Base-by-base conservation (phyloP, 2,329 filamentous ascomycete species). In the Harringtonia lauricola region DNA sequence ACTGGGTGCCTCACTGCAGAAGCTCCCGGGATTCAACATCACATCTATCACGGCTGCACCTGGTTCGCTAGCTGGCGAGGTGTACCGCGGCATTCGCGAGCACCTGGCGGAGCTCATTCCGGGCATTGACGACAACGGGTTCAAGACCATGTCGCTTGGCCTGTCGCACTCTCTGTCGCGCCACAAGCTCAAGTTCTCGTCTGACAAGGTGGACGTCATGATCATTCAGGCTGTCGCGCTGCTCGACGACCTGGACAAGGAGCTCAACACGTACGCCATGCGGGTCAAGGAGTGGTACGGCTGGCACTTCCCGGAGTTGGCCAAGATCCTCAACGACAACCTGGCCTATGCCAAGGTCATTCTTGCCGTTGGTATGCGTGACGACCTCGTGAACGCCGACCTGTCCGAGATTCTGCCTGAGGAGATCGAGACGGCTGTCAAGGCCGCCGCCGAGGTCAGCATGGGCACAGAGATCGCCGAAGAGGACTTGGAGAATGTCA, bases 261-360 rank as follows among this genome's bases (percentile, higher is more conserved):
- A 98, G 67, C 73, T 98, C 51, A 98, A 98, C 72, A 92, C 86
- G 55, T 96, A 95, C 61, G 90, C 92, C 52, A 98, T 98, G 92
- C 78, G 92, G 64, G 88, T 95, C 49, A 96, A 96, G 79, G 92
- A 98, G 66, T 98, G 92, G 92, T 98, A 98, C 62, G 92, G 92
- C 58, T 98, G 92, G 92, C 92, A 96, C 67, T 98, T 96, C 72
- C 92, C 92, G 34, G 92, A 98, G 71, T 81, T 98, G 75, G 89
- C 86, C 59, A 90, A 89, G 68, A 95, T 96, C 59, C 75, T 95
- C 54, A 94, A 94, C 64, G 92, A 98, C 74, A 98, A 98, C 67
- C 70, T 95, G 50, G 89, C 89, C 52, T 98, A 95, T 62, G 81
- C 89, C 47, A 83, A 82, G 53, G 81, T 98, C 46, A 87, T 98